These are phyloP conservation scores for Pleurotus platypus DNA, from an alignment of 768 basidiomycete genomes.

Conservation along the genomic window DNA sequence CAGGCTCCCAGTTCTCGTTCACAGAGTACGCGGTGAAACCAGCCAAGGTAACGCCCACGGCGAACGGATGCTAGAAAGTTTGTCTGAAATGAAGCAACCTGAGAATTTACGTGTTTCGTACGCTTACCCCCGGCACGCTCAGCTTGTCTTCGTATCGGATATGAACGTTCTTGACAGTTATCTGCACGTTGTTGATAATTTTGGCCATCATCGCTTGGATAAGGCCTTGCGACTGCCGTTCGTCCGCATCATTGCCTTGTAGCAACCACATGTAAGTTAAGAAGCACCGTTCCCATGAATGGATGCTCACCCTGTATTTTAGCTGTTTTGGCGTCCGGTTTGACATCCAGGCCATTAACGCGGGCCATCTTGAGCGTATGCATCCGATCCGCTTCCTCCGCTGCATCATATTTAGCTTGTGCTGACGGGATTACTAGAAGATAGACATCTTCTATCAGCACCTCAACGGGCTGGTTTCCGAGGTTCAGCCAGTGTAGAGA, in stretches of 20 bases:
- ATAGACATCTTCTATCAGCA: conserved; percentile 91
- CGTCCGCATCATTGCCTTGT: conserved; percentile 31
- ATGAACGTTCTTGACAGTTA: conserved; percentile 94
- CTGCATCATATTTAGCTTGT: conserved; percentile 63
- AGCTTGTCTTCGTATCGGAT: conserved; percentile 93
- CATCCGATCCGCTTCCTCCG: conserved; percentile 68
- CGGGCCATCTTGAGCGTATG: conserved; percentile 10
- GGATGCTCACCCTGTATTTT: conserved; percentile 1
- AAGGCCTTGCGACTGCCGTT: conserved; percentile 80
- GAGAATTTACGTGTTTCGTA: background rate
- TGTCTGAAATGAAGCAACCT: conserved; percentile 1
- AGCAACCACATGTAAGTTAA: too few species aligned
- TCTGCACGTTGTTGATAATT: conserved; percentile 93
- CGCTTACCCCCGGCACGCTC: conserved; percentile 85
- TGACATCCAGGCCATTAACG: conserved; percentile 5
- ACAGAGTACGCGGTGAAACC: conserved; percentile 89
- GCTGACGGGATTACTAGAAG: conserved; percentile 85
- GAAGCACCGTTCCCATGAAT: background rate
- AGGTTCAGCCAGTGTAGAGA: conserved; percentile 89
- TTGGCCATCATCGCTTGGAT: conserved; percentile 81
- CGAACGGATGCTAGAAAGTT: conserved; percentile 79
- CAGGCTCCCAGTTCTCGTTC: conserved; percentile 80
- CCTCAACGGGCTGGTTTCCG: conserved; percentile 85
- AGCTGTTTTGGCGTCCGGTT: background rate
- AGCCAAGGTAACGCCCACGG: conserved; percentile 84